These are phyloP conservation scores for Fereydounia khargensis DNA, from an alignment of 1,284 basidiomycete species.

Conservation along the genomic window DNA sequence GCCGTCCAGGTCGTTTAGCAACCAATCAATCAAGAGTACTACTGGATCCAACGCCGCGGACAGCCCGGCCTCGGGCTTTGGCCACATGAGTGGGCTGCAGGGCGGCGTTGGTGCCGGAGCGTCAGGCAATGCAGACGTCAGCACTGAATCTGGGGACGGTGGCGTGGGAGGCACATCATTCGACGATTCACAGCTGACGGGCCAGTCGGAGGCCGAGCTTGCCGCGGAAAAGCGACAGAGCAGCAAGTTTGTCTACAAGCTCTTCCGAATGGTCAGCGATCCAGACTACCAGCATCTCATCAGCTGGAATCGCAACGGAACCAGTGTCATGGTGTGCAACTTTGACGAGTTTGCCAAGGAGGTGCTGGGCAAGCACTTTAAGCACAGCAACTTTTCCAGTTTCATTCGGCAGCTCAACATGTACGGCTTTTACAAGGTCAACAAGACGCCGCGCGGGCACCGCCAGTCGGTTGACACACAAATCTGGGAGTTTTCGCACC, in stretches of 20 bases:
- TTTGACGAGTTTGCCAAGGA: constrained; percentile 54
- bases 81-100: too few relatives aligned
- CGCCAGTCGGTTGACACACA: constrained; percentile 71
- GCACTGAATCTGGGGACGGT: constrained; percentile 13
- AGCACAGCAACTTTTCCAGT: constrained; percentile 71
- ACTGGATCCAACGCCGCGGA: constrained; percentile 23
- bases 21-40: constrained; percentile 21
- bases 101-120: too few relatives aligned
- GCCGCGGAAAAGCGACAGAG: constrained; percentile 36
- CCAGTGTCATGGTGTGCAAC: constrained; percentile 49
- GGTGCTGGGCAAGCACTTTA: constrained; percentile 58
- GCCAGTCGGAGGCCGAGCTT: constrained; percentile 27
- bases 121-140: too few relatives aligned
- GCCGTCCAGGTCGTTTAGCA: constrained; percentile 30
- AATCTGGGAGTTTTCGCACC: constrained; percentile 84
- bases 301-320: constrained; percentile 43
- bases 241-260: constrained; percentile 48
- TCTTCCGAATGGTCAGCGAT: constrained; percentile 48
- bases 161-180: constrained; percentile 19
- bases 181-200: constrained; percentile 20
- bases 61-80: constrained; percentile 17
- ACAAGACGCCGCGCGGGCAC: constrained; percentile 76
- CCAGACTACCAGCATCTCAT: constrained; percentile 47
- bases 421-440: constrained; percentile 60
- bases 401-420: constrained; percentile 87